phyloP scores from a whole-genome alignment of 345 rosid species.

The Populus alba region DNA sequence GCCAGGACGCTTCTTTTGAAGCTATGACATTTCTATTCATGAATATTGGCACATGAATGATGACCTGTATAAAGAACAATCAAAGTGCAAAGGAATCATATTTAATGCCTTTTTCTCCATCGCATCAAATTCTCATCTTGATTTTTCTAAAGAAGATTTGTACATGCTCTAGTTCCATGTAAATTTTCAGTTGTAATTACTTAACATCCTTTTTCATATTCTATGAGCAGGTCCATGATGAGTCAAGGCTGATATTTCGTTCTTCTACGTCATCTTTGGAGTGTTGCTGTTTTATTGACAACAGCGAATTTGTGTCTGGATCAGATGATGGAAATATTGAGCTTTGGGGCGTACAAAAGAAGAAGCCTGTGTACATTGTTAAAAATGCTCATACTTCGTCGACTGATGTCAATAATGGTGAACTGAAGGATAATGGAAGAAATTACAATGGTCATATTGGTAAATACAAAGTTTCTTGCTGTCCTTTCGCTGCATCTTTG shows the following conservation, averaged over 20 bases:
- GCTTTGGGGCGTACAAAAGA: constrained; percentile 63
- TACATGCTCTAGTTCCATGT: not conserved
- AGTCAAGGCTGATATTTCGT: constrained; percentile 63
- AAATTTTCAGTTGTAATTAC: not conserved
- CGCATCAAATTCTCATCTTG: not conserved
- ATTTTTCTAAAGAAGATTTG: not conserved
- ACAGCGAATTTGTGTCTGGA: constrained; percentile 83
- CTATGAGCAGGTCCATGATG: constrained; percentile 70
- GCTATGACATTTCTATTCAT: not conserved
- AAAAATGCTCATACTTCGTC: constrained; percentile 68
- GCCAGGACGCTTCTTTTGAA: not conserved
- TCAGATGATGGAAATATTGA: constrained; percentile 91
- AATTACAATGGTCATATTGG: constrained; percentile 47
- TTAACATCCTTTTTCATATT: constrained; percentile 16
- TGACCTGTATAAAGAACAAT: too few relatives aligned
- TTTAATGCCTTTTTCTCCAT: too few relatives aligned
- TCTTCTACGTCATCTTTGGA: constrained; percentile 82
- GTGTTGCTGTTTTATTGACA: constrained; percentile 82
- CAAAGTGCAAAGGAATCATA: too few relatives aligned
- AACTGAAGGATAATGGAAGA: constrained; percentile 24
- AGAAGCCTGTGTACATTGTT: constrained; percentile 70
- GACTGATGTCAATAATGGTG: constrained; percentile 21
- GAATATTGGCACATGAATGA: too few relatives aligned
- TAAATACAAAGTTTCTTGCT: constrained; percentile 16
- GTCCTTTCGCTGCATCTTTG: not conserved